Percentiles rank a stretch among this genome's conserved stretches.
Conservation (phyloP, 176 grass and related monocot species). For the Bonia amplexicaulis region DNA sequence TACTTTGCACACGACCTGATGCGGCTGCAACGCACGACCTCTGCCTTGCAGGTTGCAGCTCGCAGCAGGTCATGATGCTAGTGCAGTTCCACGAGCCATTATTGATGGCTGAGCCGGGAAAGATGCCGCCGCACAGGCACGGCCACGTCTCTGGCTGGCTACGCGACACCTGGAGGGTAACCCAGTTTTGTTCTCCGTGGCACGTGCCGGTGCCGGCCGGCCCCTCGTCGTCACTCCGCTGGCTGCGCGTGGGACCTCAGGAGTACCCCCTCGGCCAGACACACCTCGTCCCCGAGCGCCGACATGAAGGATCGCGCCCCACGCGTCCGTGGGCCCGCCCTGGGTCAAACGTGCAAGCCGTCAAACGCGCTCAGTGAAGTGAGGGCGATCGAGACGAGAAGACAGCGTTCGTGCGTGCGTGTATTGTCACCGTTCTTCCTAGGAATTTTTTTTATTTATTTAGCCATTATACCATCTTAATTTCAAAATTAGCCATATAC, state of each 20-base stretch:
- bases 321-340: not conserved
- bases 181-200: not conserved
- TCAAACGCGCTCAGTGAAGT: slow-evolving; percentile 17
- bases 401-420: not conserved
- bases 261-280: not conserved
- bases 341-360: slow-evolving; percentile 23
- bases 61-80: not conserved
- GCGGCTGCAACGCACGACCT: no score
- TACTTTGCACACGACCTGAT: no score
- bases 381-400: not conserved
- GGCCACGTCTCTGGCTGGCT: not conserved
- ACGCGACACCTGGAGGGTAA: not conserved
- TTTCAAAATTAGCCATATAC: no score
- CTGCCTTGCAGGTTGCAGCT: no score
- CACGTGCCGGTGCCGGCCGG: not conserved
- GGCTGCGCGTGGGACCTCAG: slow-evolving; percentile 34
- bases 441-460: no score
- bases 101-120: not conserved
- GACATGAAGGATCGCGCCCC: slow-evolving; percentile 38
- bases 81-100: not conserved
- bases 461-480: no score
- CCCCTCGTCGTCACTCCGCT: not conserved
- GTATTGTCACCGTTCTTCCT: no score
- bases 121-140: not conserved
- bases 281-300: not conserved